Conservation (phyloP, 148 eudicot species). For the Rhododendron mucronatum region DNA sequence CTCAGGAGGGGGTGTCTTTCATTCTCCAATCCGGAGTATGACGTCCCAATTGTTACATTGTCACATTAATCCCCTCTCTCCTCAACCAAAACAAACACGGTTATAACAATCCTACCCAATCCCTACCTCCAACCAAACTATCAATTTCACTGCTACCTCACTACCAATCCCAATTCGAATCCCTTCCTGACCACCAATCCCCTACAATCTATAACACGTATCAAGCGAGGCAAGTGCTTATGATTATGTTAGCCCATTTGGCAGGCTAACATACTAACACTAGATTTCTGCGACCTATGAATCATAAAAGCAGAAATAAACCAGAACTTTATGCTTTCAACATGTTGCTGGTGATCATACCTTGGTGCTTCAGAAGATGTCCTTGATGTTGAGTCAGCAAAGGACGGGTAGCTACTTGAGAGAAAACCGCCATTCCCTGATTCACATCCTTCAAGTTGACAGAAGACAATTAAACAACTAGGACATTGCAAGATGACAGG, state of each 20-base stretch:
- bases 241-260: background rate
- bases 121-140: background rate
- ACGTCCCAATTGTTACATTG: background rate
- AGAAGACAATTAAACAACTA: slow-evolving; percentile 16
- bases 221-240: background rate
- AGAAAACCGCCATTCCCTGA: slow-evolving; percentile 46
- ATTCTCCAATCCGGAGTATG: background rate
- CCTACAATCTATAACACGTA: background rate
- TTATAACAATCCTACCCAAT: background rate
- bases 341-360: slow-evolving; percentile 23
- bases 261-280: background rate
- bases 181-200: background rate
- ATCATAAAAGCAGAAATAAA: background rate
- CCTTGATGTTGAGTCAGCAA: slow-evolving; percentile 45
- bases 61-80: background rate
- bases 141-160: background rate
- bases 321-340: background rate
- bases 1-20: background rate
- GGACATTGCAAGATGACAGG: background rate
- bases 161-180: background rate
- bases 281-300: background rate
- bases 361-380: slow-evolving; percentile 73
- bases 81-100: background rate
- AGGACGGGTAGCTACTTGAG: slow-evolving; percentile 56
- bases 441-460: slow-evolving; percentile 47